These are phyloP conservation scores for Dendrobium officinale DNA, from an alignment of 106 monocot species.

Conservation along the genomic window DNA sequence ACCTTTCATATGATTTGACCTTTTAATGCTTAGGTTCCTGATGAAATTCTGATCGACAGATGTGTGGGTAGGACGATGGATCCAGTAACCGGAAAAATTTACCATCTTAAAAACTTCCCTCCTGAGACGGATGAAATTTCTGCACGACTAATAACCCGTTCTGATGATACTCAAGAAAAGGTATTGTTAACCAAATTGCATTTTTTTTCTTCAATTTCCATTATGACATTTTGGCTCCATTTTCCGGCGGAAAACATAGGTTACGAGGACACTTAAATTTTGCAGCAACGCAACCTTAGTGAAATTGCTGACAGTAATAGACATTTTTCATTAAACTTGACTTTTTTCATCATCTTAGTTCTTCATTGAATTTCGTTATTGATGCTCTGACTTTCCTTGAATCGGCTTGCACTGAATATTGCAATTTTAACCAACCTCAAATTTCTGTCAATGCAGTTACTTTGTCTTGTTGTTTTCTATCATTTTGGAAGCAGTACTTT, in stretches of 20 bases:
- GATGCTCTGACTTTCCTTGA: no score
- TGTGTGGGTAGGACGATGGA: constrained; percentile 96
- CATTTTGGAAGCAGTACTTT: background rate
- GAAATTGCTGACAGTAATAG: no score
- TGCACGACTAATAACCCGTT: constrained; percentile 59
- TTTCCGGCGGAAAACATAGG: no score
- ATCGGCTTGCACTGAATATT: no score
- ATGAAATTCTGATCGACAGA: constrained; percentile 90
- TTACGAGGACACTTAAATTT: no score
- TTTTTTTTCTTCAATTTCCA: background rate
- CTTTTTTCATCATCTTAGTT: no score
- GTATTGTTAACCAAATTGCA: constrained; percentile 20
- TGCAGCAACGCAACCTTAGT: no score
- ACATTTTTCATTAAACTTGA: no score
- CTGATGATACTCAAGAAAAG: constrained; percentile 84
- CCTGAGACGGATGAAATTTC: constrained; percentile 85
- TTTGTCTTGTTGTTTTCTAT: background rate
- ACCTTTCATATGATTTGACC: constrained; percentile 15
- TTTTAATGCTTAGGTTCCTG: constrained; percentile 79
- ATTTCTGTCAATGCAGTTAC: background rate
- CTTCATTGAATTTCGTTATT: no score
- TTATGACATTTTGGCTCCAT: background rate
- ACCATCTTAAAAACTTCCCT: constrained; percentile 74
- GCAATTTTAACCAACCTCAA: no score
- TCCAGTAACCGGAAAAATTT: constrained; percentile 85